A percentile compares a stretch with the other conserved stretches of the same genome.
Evolutionary conservation across 192 early-diverging fungal species (phyloP).

Genomic region (Dissophora ornata): DNA sequence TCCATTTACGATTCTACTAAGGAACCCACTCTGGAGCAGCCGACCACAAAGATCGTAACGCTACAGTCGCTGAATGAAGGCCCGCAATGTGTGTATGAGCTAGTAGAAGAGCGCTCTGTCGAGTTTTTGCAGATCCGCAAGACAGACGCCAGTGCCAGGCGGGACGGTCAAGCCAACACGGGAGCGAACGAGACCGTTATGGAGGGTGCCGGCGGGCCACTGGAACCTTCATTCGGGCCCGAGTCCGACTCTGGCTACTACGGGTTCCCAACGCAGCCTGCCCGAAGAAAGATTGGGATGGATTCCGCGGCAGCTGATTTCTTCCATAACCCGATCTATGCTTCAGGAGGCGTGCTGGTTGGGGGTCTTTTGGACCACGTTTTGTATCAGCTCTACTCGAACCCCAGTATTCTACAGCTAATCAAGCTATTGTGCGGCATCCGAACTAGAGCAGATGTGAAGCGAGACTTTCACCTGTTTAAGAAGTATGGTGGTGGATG

Average conservation of each 20-base stretch:
- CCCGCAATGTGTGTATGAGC: slow-evolving; percentile 47
- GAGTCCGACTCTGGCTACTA: slow-evolving; percentile 29
- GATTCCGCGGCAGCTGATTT: slow-evolving; percentile 20
- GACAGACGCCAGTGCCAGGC: slow-evolving; percentile 15
- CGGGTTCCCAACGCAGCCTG: slow-evolving; percentile 15
- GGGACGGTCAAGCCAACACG: neutral
- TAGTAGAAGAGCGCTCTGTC: slow-evolving; percentile 47
- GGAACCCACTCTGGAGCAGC: neutral
- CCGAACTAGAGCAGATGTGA: slow-evolving; percentile 45
- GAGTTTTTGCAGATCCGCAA: slow-evolving; percentile 47
- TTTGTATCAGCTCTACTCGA: slow-evolving; percentile 63
- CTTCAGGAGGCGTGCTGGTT: slow-evolving; percentile 71
- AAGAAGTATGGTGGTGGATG: slow-evolving; percentile 47
- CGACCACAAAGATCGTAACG: slow-evolving; percentile 11
- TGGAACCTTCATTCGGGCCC: slow-evolving; percentile 6
- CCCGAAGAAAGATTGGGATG: neutral
- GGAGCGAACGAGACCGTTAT: neutral
- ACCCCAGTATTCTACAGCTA: slow-evolving; percentile 68
- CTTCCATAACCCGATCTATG: slow-evolving; percentile 69
- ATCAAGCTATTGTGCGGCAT: slow-evolving; percentile 75
- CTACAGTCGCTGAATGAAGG: slow-evolving; percentile 35
- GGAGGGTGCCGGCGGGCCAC: slow-evolving; percentile 15
- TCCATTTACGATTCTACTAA: neutral
- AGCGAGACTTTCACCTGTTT: slow-evolving; percentile 49
- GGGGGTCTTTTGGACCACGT: slow-evolving; percentile 67